Evolutionary conservation across 352 stramenopile species (phyloP).

Genomic region (Globisporangium cederbergense): DNA sequence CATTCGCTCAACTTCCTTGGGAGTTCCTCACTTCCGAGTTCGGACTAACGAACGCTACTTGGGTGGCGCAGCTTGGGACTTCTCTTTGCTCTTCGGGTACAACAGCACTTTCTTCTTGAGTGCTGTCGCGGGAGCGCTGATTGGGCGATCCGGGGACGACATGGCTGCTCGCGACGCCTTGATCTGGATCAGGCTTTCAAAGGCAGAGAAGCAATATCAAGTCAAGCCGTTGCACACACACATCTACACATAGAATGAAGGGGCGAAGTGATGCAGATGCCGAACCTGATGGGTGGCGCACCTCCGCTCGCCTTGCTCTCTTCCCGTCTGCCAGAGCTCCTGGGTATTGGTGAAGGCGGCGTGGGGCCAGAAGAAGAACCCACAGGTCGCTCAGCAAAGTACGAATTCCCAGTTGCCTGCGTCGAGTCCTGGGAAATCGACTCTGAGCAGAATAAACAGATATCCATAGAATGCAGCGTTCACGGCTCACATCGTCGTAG

Average conservation of each 20-base stretch:
- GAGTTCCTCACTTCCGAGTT: too few species aligned
- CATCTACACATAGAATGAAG: too few species aligned
- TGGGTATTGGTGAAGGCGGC: not conserved
- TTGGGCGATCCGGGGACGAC: constrained; percentile 38
- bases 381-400: constrained; percentile 6
- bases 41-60: constrained; percentile 4
- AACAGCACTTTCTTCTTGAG: constrained; percentile 43
- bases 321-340: constrained; percentile 5
- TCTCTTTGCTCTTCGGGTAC: constrained; percentile 13
- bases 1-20: too few species aligned
- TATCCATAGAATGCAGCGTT: not conserved
- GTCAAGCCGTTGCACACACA: not conserved
- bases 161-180: constrained; percentile 32
- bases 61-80: constrained; percentile 12
- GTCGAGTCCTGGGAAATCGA: constrained; percentile 15
- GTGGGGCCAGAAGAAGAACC: not conserved
- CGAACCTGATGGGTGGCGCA: constrained; percentile 16
- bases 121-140: constrained; percentile 47
- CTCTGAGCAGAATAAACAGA: constrained; percentile 1
- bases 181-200: constrained; percentile 33
- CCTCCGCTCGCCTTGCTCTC: not conserved
- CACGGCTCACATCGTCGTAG: not conserved
- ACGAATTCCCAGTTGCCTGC: not conserved
- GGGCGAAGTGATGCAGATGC: not conserved
- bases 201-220: not conserved